These are phyloP conservation scores for Chrysoporthe puriensis DNA, from an alignment of 2,329 filamentous ascomycete genomes.

Conservation along the genomic window DNA sequence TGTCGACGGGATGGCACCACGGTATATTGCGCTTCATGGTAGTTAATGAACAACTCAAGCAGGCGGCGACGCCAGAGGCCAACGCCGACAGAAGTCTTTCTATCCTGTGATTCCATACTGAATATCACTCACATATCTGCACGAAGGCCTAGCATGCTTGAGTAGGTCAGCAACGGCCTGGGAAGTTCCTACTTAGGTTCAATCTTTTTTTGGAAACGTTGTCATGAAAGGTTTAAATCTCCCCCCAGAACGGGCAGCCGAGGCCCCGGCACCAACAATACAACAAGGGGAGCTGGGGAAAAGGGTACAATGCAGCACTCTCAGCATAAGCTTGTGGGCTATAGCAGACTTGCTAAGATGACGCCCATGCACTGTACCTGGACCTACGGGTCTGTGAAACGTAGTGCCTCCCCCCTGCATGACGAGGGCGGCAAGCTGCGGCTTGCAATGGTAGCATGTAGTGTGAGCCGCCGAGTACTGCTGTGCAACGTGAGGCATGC, in stretches of 20 bases:
- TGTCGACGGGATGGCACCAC: too few relatives aligned
- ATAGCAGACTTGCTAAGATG: not conserved
- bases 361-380: not conserved
- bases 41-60: too few relatives aligned
- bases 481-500: too few relatives aligned
- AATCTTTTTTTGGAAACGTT: not conserved
- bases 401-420: not conserved
- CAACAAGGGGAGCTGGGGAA: too few relatives aligned
- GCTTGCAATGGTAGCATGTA: not conserved
- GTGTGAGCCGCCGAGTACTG: too few relatives aligned
- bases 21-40: too few relatives aligned
- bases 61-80: too few relatives aligned
- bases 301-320: not conserved
- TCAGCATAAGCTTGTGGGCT: not conserved
- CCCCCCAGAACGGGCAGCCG: too few relatives aligned
- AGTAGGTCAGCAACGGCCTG: not conserved
- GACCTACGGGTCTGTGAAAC: not conserved
- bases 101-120: not conserved
- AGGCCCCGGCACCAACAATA: too few relatives aligned
- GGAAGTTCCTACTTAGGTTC: not conserved
- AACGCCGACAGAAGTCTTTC: too few relatives aligned
- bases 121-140: not conserved
- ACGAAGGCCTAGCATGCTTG: not conserved
- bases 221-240: not conserved
- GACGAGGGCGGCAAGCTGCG: not conserved